Conservation (phyloP, 257 asterid species). For the Plantago ovata region DNA sequence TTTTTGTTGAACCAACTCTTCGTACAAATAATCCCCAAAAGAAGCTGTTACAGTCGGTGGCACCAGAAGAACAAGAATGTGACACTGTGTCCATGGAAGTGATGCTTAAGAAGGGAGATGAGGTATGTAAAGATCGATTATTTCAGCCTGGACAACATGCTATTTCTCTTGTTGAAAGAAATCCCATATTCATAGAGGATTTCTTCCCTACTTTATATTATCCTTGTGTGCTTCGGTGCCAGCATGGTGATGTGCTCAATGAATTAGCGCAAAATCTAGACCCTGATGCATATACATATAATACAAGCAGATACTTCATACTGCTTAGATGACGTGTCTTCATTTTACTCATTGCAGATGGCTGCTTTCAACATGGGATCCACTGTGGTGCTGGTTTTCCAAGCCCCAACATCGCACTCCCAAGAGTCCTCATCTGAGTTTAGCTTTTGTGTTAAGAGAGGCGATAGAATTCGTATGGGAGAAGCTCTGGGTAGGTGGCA, state of each 20-base stretch:
- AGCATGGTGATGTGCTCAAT: not conserved
- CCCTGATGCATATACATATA: too few relatives aligned
- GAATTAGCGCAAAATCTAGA: too few relatives aligned
- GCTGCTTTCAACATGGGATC: slow-evolving; percentile 98
- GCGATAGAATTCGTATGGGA: slow-evolving; percentile 76
- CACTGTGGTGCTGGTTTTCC: slow-evolving; percentile 89
- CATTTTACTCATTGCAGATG: slow-evolving; percentile 41
- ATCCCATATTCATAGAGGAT: not conserved
- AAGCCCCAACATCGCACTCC: slow-evolving; percentile 58
- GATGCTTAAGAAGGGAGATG: slow-evolving; percentile 81
- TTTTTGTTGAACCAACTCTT: slow-evolving; percentile 71
- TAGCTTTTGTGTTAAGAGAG: slow-evolving; percentile 56
- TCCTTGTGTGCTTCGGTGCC: not conserved
- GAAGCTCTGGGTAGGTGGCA: slow-evolving; percentile 83
- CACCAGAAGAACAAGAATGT: slow-evolving; percentile 63
- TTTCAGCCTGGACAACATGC: not conserved
- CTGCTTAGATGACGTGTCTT: too few relatives aligned
- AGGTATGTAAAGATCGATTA: slow-evolving; percentile 42
- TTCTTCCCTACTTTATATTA: not conserved
- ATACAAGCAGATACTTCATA: too few relatives aligned
- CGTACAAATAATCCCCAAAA: slow-evolving; percentile 68
- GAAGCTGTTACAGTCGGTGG: slow-evolving; percentile 55
- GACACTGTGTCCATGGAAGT: slow-evolving; percentile 65
- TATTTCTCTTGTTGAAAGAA: slow-evolving; percentile 3
- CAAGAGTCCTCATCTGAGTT: slow-evolving; percentile 46